phyloP scores from a whole-genome alignment of 208 protist genomes.

The Vickermania ingenoplastis region DNA sequence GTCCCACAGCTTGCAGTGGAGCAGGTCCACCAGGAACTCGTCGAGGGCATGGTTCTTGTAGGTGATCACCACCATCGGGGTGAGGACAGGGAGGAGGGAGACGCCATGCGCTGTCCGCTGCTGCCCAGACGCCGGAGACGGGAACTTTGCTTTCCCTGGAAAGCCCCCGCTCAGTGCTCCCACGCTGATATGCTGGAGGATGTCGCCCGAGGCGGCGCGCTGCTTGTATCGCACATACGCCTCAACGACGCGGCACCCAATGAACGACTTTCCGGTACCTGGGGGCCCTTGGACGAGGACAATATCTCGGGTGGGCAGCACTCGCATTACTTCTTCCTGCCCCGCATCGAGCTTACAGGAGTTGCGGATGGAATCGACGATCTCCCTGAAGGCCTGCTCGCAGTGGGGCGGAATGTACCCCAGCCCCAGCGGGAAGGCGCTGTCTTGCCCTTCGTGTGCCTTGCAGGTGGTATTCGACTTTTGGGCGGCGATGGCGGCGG shows the following conservation, averaged over 20 bases:
- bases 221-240: constrained; percentile 85
- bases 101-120: neutral
- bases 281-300: constrained; percentile 90
- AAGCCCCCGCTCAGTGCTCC: constrained; percentile 41
- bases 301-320: constrained; percentile 57
- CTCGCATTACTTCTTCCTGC: constrained; percentile 61
- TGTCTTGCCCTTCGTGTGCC: neutral
- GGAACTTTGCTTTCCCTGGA: constrained; percentile 9
- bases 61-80: constrained; percentile 88
- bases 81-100: constrained; percentile 58
- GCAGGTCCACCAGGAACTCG: constrained; percentile 83
- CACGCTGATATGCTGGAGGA: constrained; percentile 77
- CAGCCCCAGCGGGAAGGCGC: constrained; percentile 13
- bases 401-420: constrained; percentile 77
- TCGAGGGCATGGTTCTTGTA: constrained; percentile 96
- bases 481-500: neutral
- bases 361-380: constrained; percentile 48
- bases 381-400: constrained; percentile 56
- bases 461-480: constrained; percentile 2
- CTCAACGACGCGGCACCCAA: constrained; percentile 88
- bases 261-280: constrained; percentile 93
- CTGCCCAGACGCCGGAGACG: too few species aligned
- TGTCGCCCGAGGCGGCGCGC: constrained; percentile 71
- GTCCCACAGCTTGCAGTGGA: constrained; percentile 57
- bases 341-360: constrained; percentile 66